A percentile compares a stretch with the other conserved stretches of the same genome.
Evolutionary conservation across 495 filamentous ascomycete genomes (phyloP).

Genomic region (Xylaria scruposa): DNA sequence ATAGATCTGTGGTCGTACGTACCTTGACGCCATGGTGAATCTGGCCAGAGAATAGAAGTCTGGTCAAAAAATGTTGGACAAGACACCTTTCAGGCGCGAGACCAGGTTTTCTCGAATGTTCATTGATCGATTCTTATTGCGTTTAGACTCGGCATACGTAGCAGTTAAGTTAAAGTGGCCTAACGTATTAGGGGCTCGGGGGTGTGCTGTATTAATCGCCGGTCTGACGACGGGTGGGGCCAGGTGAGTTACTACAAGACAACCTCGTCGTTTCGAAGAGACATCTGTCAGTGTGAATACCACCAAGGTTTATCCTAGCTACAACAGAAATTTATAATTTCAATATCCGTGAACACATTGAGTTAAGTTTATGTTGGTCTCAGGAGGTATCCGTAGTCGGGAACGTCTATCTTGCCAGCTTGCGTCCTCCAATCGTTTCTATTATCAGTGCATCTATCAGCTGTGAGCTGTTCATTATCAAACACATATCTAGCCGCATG

Average conservation of each 20-base stretch:
- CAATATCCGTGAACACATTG: no score
- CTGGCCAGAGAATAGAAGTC: neutral
- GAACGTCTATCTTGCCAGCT: neutral
- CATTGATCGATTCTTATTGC: constrained; percentile 2
- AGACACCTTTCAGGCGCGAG: constrained; percentile 5
- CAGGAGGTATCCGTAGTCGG: neutral
- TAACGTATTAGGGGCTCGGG: neutral
- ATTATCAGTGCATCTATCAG: neutral
- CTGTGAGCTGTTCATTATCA: neutral
- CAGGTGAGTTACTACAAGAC: neutral
- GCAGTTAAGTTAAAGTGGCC: constrained; percentile 8
- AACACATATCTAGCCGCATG: neutral
- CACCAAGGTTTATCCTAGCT: neutral
- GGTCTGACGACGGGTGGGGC: constrained; percentile 20
- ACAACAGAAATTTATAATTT: neutral
- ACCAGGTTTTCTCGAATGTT: constrained; percentile 10
- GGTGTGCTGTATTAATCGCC: neutral
- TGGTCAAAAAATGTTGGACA: neutral
- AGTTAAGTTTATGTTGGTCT: no score
- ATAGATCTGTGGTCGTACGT: neutral
- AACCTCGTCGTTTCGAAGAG: neutral
- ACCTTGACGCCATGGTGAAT: constrained; percentile 26
- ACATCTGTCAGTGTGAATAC: neutral
- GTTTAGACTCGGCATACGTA: constrained; percentile 21
- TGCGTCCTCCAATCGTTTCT: neutral